Evolutionary conservation across 176 grass and related monocot genomes (phyloP), one percentile per base, ranked within the genome.

Genomic region (Poa pratensis): DNA sequence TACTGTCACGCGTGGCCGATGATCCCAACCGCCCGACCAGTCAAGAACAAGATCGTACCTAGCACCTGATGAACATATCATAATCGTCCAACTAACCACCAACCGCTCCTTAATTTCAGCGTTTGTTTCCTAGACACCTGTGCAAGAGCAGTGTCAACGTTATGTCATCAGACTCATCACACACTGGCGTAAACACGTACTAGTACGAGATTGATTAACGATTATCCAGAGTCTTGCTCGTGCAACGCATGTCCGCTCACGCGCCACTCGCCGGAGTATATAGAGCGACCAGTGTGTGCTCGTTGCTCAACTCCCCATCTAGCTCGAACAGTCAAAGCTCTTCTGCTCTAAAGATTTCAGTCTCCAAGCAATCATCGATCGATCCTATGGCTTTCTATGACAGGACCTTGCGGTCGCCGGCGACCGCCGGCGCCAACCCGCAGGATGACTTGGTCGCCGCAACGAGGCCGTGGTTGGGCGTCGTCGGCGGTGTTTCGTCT

Each of bases 321-420:
- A n/a, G 15, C 43, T 15, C 67, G 22, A 59, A 50, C 49, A 39
- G 27, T 35, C 34, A 30, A 27, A 60, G 17, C 39, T 24, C 16
- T 0, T 54, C 49, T 76, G 16, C 69, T n/a, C n/a, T 23, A 2
- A 48, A 22, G 5, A 64, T 9, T 73, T 45, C 42, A 49, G 2
- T 5, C 71, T 5, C 71, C 73, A 32, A 45, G 23, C 50, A 30
- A 0, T 69, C 62, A 45, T 45, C 43, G 7, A 6, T 16, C 48
- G 9, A 26, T 3, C 78, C 73, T 14, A 64, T 90, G 88, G 88
- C 88, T 57, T 39, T 65, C 73, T 73, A 73, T 39, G 48, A 15
- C 13, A 71, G 49, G 26, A 34, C 79, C 27, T 58, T 86, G 35
- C 30, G 11, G 42, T 7, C 19, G 32, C 45, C 13, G 49, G 42